phyloP scores from a whole-genome alignment of 306 rosid genomes.

The Pterocarpus santalinus region DNA sequence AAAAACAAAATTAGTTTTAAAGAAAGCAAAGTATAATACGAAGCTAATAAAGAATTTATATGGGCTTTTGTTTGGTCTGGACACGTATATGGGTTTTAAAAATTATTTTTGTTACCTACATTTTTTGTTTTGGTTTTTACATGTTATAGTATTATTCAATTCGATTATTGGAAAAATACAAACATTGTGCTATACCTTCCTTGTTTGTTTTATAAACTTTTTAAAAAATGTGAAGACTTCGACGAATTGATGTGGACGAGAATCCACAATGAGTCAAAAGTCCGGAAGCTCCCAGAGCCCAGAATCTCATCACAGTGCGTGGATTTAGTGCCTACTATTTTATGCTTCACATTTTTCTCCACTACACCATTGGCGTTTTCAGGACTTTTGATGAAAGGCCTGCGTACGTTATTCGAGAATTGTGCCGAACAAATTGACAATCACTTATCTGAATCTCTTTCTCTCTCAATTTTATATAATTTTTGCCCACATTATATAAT shows the following conservation, averaged over 20 bases:
- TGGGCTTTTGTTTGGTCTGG: too few relatives aligned
- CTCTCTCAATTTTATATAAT: background rate
- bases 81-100: too few relatives aligned
- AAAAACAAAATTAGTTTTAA: too few relatives aligned
- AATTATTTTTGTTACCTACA: too few relatives aligned
- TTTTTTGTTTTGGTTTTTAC: too few relatives aligned
- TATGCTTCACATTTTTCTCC: background rate
- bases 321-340: background rate
- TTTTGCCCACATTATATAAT: background rate
- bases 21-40: too few relatives aligned
- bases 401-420: background rate
- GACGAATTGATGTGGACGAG: slow-evolving; percentile 16
- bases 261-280: slow-evolving; percentile 23
- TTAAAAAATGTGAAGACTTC: background rate
- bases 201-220: background rate
- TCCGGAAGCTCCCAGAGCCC: slow-evolving; percentile 25
- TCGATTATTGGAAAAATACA: background rate
- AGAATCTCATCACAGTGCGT: slow-evolving; percentile 4
- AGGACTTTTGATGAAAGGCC: background rate
- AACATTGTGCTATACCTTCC: background rate
- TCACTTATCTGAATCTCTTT: background rate
- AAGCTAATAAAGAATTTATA: too few relatives aligned
- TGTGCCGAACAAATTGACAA: background rate
- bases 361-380: background rate
- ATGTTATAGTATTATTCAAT: background rate